Percentiles rank a stretch among this genome's conserved stretches.
Evolutionary conservation across 2,329 filamentous ascomycete genomes (phyloP).

Genomic region (Paecilomyces fulvus): DNA sequence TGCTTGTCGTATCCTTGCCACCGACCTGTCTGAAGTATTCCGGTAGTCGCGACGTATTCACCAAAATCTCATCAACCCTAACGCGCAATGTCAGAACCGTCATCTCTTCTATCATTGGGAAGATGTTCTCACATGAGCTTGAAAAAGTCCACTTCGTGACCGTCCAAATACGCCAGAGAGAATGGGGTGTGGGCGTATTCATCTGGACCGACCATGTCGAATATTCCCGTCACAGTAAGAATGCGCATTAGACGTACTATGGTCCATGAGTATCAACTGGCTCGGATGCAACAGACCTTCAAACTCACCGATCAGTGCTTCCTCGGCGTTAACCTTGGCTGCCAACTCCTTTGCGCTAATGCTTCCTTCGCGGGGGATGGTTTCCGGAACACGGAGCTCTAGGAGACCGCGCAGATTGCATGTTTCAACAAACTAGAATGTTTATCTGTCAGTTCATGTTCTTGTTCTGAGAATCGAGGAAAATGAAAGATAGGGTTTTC

Average conservation of each 20-base stretch:
- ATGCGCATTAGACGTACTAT: constrained; percentile 20
- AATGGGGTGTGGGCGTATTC: constrained; percentile 19
- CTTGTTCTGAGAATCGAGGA: background rate
- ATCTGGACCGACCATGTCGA: constrained; percentile 16
- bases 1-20: constrained; percentile 6
- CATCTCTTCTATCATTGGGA: background rate
- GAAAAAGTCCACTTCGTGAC: constrained; percentile 17
- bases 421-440: constrained; percentile 9
- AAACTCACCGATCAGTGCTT: constrained; percentile 14
- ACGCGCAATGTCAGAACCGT: background rate
- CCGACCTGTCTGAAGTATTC: constrained; percentile 13
- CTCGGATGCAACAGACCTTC: background rate
- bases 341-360: constrained; percentile 16
- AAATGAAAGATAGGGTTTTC: background rate
- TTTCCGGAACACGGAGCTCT: constrained; percentile 14
- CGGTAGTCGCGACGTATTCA: constrained; percentile 12
- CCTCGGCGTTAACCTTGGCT: constrained; percentile 9
- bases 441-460: background rate
- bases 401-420: constrained; percentile 15
- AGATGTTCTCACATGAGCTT: constrained; percentile 13
- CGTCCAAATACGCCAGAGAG: constrained; percentile 19
- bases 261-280: background rate
- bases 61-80: constrained; percentile 14
- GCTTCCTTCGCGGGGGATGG: constrained; percentile 16
- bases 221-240: constrained; percentile 20